These are phyloP conservation scores for Phylloboletellus chloephorus DNA, from an alignment of 1,284 basidiomycete genomes.

Conservation along the genomic window DNA sequence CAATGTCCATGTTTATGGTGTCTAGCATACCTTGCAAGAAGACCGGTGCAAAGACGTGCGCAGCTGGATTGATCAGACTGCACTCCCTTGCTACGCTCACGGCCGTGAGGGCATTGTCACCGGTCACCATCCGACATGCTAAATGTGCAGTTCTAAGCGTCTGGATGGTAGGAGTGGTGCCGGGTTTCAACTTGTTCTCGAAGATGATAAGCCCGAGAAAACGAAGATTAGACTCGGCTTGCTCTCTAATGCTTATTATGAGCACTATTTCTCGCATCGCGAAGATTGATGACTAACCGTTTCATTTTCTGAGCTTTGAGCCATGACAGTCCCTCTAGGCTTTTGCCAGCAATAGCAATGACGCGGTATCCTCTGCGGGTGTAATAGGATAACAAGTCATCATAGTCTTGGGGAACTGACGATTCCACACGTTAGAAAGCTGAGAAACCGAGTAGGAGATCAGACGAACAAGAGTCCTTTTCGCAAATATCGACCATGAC, in stretches of 20 bases:
- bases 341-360: slow-evolving; percentile 97
- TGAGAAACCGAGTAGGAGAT: slow-evolving; percentile 3
- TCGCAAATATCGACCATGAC: slow-evolving; percentile 96
- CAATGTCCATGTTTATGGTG: background rate
- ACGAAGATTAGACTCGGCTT: slow-evolving; percentile 86
- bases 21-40: slow-evolving; percentile 65
- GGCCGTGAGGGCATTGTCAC: slow-evolving; percentile 95
- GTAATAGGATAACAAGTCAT: slow-evolving; percentile 95
- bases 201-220: slow-evolving; percentile 98
- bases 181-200: slow-evolving; percentile 97
- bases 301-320: slow-evolving; percentile 96
- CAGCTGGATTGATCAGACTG: slow-evolving; percentile 81
- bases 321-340: slow-evolving; percentile 91
- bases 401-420: slow-evolving; percentile 92
- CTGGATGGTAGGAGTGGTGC: slow-evolving; percentile 88
- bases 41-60: slow-evolving; percentile 85
- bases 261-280: slow-evolving; percentile 5
- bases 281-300: slow-evolving; percentile 47
- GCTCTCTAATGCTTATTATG: slow-evolving; percentile 57
- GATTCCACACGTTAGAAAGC: slow-evolving; percentile 8
- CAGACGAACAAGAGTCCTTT: slow-evolving; percentile 70
- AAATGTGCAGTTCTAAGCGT: slow-evolving; percentile 87
- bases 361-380: slow-evolving; percentile 97
- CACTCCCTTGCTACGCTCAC: slow-evolving; percentile 97
- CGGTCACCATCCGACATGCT: slow-evolving; percentile 96